These are phyloP conservation scores for Ogataea siamensis DNA, from an alignment of 805 yeast genomes.

Conservation along the genomic window DNA sequence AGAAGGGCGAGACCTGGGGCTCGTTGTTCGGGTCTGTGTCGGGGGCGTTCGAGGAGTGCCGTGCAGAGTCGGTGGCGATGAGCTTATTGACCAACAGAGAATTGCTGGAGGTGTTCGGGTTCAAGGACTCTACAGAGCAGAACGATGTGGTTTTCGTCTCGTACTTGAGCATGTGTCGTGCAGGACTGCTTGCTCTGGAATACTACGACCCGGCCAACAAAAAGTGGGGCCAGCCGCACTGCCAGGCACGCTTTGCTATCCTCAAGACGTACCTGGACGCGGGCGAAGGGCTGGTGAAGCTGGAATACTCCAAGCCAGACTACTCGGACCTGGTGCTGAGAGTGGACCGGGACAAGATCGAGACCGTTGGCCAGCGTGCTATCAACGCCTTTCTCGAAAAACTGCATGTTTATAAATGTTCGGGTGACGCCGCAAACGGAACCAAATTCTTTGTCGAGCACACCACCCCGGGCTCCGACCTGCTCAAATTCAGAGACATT, in stretches of 20 bases:
- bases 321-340: slow-evolving; percentile 59
- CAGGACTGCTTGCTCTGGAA: slow-evolving; percentile 80
- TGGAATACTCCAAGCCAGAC: slow-evolving; percentile 47
- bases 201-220: slow-evolving; percentile 79
- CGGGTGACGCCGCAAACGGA: slow-evolving; percentile 71
- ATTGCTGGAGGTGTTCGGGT: slow-evolving; percentile 72
- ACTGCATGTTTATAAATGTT: slow-evolving; percentile 75
- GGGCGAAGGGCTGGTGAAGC: slow-evolving; percentile 53
- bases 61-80: slow-evolving; percentile 90
- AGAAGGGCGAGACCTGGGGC: slow-evolving; percentile 88
- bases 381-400: slow-evolving; percentile 68
- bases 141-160: slow-evolving; percentile 64
- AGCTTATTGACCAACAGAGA: slow-evolving; percentile 67
- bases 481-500: slow-evolving; percentile 62
- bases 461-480: slow-evolving; percentile 64
- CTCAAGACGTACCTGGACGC: slow-evolving; percentile 71
- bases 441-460: slow-evolving; percentile 59
- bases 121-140: slow-evolving; percentile 53
- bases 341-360: slow-evolving; percentile 61
- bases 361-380: slow-evolving; percentile 67
- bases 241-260: slow-evolving; percentile 89
- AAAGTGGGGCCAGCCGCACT: slow-evolving; percentile 95
- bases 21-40: slow-evolving; percentile 77
- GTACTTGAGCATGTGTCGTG: slow-evolving; percentile 80
- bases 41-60: slow-evolving; percentile 88